Evolutionary conservation across 176 grass and related monocot genomes (phyloP).

Genomic region (Stipa capillata): DNA sequence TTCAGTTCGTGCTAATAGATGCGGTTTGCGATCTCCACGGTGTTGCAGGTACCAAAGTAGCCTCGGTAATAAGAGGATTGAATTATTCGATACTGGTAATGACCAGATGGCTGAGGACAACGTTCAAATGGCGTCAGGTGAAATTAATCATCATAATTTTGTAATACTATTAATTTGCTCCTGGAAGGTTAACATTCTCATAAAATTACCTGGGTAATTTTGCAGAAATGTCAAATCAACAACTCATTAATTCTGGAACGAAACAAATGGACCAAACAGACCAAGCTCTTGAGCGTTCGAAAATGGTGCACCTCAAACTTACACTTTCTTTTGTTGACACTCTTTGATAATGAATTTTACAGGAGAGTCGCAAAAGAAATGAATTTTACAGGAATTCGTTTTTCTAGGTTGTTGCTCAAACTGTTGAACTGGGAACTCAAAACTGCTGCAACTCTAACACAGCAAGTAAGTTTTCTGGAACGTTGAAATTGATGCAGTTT

Average conservation of each 20-base stretch:
- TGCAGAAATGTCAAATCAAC: slow-evolving; percentile 92
- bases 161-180: not conserved
- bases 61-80: slow-evolving; percentile 93
- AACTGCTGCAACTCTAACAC: slow-evolving; percentile 76
- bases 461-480: slow-evolving; percentile 69
- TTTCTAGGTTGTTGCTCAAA: slow-evolving; percentile 88
- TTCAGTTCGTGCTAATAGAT: not conserved
- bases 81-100: slow-evolving; percentile 77
- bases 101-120: slow-evolving; percentile 55
- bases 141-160: not conserved
- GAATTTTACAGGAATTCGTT: slow-evolving; percentile 15
- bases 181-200: slow-evolving; percentile 10
- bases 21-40: not conserved
- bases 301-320: slow-evolving; percentile 42
- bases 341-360: not conserved
- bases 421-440: slow-evolving; percentile 94
- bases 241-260: slow-evolving; percentile 72
- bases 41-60: slow-evolving; percentile 80
- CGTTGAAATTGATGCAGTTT: not conserved
- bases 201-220: slow-evolving; percentile 5
- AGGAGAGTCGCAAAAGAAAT: not conserved
- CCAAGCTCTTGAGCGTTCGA: slow-evolving; percentile 86
- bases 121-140: slow-evolving; percentile 80
- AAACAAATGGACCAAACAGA: slow-evolving; percentile 97
- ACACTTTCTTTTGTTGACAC: not conserved